phyloP scores from a whole-genome alignment of 306 rosid genomes.

The Cicer yamashitae region DNA sequence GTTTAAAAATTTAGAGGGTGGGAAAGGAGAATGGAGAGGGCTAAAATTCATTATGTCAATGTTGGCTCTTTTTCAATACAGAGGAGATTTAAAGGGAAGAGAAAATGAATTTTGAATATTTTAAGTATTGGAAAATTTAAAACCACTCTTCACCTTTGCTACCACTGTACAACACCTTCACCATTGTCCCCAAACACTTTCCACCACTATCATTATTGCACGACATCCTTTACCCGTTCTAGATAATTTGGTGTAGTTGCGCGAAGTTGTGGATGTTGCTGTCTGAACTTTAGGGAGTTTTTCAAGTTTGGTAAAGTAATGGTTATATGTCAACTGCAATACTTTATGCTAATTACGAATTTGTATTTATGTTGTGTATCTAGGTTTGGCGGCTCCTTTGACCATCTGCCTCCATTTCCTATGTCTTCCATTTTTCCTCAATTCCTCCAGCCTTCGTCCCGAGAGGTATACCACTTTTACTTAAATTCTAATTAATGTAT shows the following conservation, averaged over 20 bases:
- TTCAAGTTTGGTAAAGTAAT: not conserved
- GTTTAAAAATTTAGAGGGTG: no score
- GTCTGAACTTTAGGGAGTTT: conserved; percentile 4
- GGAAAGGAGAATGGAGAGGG: no score
- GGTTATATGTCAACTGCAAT: conserved; percentile 6
- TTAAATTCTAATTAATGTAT: not conserved
- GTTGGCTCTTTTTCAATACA: no score
- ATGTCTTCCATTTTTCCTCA: conserved; percentile 30
- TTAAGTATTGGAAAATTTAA: no score
- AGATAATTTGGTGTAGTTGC: not conserved
- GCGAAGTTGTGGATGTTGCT: conserved; percentile 10
- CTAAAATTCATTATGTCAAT: no score
- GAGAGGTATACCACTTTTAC: conserved; percentile 19
- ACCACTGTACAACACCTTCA: not conserved
- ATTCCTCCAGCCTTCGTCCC: conserved; percentile 30
- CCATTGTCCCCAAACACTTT: not conserved
- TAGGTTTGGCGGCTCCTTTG: conserved; percentile 2
- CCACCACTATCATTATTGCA: not conserved
- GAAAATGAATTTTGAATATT: no score
- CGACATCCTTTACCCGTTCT: not conserved
- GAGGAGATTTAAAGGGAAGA: no score
- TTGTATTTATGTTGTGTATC: conserved; percentile 28
- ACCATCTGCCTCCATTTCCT: conserved; percentile 27
- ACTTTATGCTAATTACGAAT: conserved; percentile 13
- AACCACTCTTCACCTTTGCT: no score